Evolutionary conservation across 176 grass and related monocot genomes (phyloP).

Genomic region (Pharus latifolius): DNA sequence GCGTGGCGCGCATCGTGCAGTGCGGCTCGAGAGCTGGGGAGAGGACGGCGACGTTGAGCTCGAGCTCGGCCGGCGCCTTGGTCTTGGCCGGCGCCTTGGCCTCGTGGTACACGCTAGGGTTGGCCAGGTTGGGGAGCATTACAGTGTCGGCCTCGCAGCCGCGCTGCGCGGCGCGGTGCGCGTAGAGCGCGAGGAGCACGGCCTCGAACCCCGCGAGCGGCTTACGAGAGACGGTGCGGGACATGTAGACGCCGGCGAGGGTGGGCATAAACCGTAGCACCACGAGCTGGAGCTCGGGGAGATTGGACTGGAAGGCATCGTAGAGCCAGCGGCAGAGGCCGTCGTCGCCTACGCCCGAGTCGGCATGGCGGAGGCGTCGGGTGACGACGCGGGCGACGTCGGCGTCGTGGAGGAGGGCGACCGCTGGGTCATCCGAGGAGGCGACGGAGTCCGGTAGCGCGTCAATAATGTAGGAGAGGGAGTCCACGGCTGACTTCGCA

Average conservation of each 20-base stretch:
- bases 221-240: constrained; percentile 36
- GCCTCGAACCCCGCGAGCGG: constrained; percentile 77
- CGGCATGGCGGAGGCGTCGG: constrained; percentile 16
- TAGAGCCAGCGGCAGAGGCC: constrained; percentile 80
- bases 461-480: constrained; percentile 43
- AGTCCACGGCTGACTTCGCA: constrained; percentile 29
- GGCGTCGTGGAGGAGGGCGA: constrained; percentile 47
- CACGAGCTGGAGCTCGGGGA: constrained; percentile 53
- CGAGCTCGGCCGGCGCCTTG: constrained; percentile 2
- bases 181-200: constrained; percentile 66
- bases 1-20: constrained; percentile 54
- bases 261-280: constrained; percentile 57
- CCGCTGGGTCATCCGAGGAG: constrained; percentile 29
- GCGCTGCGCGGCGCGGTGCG: constrained; percentile 36
- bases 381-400: constrained; percentile 20
- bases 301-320: constrained; percentile 52
- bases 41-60: constrained; percentile 32
- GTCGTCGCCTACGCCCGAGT: constrained; percentile 47
- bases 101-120: constrained; percentile 60
- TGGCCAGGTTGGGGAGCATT: constrained; percentile 43
- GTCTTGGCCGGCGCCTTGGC: constrained; percentile 21
- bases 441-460: constrained; percentile 19
- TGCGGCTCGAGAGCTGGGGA: constrained; percentile 56
- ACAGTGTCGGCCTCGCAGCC: constrained; percentile 33
- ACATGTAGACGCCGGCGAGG: constrained; percentile 61